Percentiles rank a stretch among this genome's conserved stretches.
phyloP scores from a whole-genome alignment of 768 basidiomycete species.

The Lanmaoa rubissima region DNA sequence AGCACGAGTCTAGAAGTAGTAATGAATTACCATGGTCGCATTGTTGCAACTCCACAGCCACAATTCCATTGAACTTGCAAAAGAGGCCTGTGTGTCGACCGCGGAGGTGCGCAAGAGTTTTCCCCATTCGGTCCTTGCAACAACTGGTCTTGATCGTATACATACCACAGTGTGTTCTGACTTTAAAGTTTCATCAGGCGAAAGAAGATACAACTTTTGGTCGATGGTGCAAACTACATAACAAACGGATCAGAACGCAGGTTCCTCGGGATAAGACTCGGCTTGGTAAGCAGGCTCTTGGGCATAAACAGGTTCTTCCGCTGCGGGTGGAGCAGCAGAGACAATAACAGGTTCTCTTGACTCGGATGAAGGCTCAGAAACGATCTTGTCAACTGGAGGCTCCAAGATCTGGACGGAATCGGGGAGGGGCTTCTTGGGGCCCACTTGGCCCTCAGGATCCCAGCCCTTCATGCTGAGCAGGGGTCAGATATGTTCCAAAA shows the following conservation, averaged over 20 bases:
- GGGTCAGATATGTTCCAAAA: slow-evolving; percentile 12
- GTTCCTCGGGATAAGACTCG: slow-evolving; percentile 47
- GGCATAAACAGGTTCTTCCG: slow-evolving; percentile 46
- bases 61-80: no score
- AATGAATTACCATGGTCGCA: no score
- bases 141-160: neutral
- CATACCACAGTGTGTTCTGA: neutral
- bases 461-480: slow-evolving; percentile 86
- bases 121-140: neutral
- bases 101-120: neutral
- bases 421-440: slow-evolving; percentile 91
- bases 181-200: neutral
- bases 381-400: slow-evolving; percentile 87
- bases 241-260: slow-evolving; percentile 53
- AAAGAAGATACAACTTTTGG: slow-evolving; percentile 14
- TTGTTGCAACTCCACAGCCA: no score
- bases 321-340: slow-evolving; percentile 47
- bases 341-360: slow-evolving; percentile 66
- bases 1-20: no score
- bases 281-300: slow-evolving; percentile 38
- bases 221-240: slow-evolving; percentile 17
- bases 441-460: slow-evolving; percentile 87
- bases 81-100: neutral
- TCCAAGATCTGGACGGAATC: slow-evolving; percentile 91
- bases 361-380: slow-evolving; percentile 87